Base-by-base conservation (phyloP, 2,329 filamentous ascomycete species). In the Hypoxylon sp. region DNA sequence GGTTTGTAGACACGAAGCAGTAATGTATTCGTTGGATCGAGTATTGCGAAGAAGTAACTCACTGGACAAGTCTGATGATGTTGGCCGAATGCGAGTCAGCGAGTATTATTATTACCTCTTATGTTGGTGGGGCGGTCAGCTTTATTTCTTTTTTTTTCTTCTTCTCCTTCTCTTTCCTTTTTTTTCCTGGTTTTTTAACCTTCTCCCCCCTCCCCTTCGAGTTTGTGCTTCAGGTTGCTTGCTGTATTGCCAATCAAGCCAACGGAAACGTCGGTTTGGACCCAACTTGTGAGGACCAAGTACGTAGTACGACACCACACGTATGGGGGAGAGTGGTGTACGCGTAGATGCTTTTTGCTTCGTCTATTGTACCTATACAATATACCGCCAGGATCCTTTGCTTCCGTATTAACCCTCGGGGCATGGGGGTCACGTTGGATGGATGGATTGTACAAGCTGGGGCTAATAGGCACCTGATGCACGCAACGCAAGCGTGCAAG, bases 401-500 rank as follows among this genome's bases (percentile, higher is more conserved):
- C 59, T 66, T 71, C 68, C 67, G 63, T 59, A 58, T 68, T 63
- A 66, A 56, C 59, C 63, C 63, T 63, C 63, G 57, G 52, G 43
- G 53, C 63, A 69, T 65, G 66, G 66, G 68, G 68, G 68, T 69
- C 68, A 71, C 68, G 68, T 71, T 71, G 66, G 68, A 67, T 72
- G 70, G 69, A 70, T 69, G 65, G 66, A 73, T 71, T 68, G 64
- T 70, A 73, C 72, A 70, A 69, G 70, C 71, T 73, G 65, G 67
- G 72, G 68, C 65, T 75, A 75, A 68, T 70, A 70, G 61, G 71
- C 70, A 67, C 68, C 73, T 74, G 72, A 75, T 74, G 74, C 74
- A 76, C 73, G 72, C 73, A 75, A 75, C 71, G 67, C 72, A 72
- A 72, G 73, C 65, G 74, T 74, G 72, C 73, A 65, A 74, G 66